These are phyloP conservation scores for Hanseniaspora valbyensis DNA, from an alignment of 805 yeast genomes.

Conservation along the genomic window DNA sequence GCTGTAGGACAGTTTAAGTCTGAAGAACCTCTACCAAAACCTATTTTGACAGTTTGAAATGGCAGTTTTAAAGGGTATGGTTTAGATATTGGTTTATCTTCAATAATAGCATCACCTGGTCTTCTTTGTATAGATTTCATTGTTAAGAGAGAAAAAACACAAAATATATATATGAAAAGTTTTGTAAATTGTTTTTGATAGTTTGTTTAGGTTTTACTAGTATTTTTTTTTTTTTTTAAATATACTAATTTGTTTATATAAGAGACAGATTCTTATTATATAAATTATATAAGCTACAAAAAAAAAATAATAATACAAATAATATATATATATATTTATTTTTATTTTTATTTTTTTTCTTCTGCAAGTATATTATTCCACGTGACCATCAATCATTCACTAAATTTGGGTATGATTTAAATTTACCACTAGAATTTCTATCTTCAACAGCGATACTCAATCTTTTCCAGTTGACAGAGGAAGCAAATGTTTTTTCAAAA, in stretches of 20 bases:
- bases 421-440: conserved; percentile 41
- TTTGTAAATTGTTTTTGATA: background rate
- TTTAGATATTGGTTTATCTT: conserved; percentile 32
- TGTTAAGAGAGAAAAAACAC: background rate
- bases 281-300: too few species aligned
- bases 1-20: conserved; percentile 96
- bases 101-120: conserved; percentile 24
- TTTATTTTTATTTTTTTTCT: too few species aligned
- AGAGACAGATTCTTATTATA: too few species aligned
- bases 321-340: too few species aligned
- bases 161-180: background rate
- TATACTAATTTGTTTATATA: too few species aligned
- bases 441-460: conserved; percentile 70
- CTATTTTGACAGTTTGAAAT: conserved; percentile 48
- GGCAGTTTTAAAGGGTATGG: conserved; percentile 42
- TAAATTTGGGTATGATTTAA: conserved; percentile 32
- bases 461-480: conserved; percentile 49
- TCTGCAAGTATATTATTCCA: too few species aligned
- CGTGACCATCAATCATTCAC: conserved; percentile 26
- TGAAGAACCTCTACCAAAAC: conserved; percentile 91
- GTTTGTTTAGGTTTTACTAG: too few species aligned
- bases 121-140: conserved; percentile 16
- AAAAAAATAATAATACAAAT: too few species aligned
- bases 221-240: too few species aligned
- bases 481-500: conserved; percentile 42